Conservation (phyloP, 176 grass and related monocot genomes). For the Puya raimondii region DNA sequence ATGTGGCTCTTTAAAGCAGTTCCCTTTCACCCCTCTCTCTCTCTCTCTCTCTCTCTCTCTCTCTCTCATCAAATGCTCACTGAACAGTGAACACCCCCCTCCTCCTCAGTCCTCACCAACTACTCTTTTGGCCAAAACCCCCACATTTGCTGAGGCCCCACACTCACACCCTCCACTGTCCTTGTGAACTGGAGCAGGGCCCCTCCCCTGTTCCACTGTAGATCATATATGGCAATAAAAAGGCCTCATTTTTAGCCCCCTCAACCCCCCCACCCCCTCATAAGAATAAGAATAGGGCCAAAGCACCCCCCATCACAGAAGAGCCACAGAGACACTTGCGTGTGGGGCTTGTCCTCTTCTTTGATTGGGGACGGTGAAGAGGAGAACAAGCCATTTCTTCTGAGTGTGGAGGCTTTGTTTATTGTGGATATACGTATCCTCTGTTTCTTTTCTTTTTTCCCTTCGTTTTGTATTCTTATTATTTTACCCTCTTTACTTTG, state of each 20-base stretch:
- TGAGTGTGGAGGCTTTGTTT: neutral
- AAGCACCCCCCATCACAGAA: neutral
- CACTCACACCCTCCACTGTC: conserved; percentile 33
- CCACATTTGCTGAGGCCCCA: conserved; percentile 1
- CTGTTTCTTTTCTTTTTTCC: neutral
- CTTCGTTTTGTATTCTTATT: neutral
- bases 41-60: conserved; percentile 6
- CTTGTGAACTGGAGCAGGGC: conserved; percentile 16
- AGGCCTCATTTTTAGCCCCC: neutral
- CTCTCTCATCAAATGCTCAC: neutral
- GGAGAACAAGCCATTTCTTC: neutral
- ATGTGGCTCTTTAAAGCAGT: conserved; percentile 18
- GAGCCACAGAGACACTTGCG: neutral
- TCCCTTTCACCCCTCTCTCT: conserved; percentile 5
- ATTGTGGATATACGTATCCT: neutral
- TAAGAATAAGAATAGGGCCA: neutral
- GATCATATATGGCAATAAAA: conserved; percentile 1
- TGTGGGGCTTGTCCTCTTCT: neutral
- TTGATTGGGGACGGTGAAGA: neutral
- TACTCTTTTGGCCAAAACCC: conserved; percentile 9
- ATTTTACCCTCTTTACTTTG: neutral
- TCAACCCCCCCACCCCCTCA: neutral
- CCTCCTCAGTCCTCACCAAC: conserved; percentile 12
- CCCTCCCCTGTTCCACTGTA: neutral
- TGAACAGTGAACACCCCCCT: neutral